phyloP scores from a whole-genome alignment of 257 asterid species.

The Ligustrum vulgare region DNA sequence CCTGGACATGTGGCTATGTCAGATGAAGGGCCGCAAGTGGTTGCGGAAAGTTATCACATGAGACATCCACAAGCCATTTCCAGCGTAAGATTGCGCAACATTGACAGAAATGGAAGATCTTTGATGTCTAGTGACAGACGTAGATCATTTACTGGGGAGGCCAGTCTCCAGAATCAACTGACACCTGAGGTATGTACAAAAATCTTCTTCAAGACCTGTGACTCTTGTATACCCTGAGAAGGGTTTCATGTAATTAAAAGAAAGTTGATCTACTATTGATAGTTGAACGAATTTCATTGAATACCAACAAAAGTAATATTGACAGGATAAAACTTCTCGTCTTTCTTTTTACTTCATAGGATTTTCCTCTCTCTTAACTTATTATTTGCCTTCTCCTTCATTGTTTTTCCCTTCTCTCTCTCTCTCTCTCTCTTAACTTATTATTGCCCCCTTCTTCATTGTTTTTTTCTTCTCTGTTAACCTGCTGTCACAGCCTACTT shows the following conservation, averaged over 20 bases:
- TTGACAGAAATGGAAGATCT: conserved; percentile 51
- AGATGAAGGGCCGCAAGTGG: conserved; percentile 51
- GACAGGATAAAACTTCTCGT: background rate
- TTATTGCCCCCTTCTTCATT: background rate
- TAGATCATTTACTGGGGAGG: conserved; percentile 45
- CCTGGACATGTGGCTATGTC: conserved; percentile 47
- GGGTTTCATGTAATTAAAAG: background rate
- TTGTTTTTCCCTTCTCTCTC: background rate
- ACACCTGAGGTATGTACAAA: conserved; percentile 54
- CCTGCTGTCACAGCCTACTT: background rate
- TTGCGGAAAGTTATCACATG: conserved; percentile 45
- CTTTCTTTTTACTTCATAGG: background rate
- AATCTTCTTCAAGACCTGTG: background rate
- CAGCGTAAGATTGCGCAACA: conserved; percentile 40
- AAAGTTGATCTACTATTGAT: no score
- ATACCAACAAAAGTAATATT: background rate
- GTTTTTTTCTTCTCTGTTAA: background rate
- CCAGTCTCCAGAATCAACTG: conserved; percentile 45
- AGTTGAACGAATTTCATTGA: background rate
- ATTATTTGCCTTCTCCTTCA: no score
- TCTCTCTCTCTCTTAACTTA: background rate
- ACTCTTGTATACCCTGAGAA: background rate
- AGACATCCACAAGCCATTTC: conserved; percentile 50
- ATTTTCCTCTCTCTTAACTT: no score
- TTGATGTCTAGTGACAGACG: conserved; percentile 43